Evolutionary conservation across 2,329 filamentous ascomycete genomes (phyloP), one percentile per base, ranked within the genome.

Genomic region (Claviceps arundinis): DNA sequence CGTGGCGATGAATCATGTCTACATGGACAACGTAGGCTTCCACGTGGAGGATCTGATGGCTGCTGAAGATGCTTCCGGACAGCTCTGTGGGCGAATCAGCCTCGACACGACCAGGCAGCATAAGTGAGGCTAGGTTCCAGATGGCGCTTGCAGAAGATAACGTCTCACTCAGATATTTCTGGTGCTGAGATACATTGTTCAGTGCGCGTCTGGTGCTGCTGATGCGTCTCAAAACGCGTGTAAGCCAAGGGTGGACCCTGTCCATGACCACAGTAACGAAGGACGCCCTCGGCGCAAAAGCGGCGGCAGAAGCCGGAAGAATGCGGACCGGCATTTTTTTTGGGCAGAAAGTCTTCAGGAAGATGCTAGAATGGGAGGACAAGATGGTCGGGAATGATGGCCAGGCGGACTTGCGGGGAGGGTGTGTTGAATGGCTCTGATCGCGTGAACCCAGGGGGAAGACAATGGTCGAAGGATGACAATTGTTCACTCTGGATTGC

Each of bases 11-110:
- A 55, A 98, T 91, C 89, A 97, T 95, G 74, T 98, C 93, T 70
- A 98, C 89, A 70, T 97, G 91, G 56, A 98, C 93, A 61, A 97
- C 91, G 68, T 98, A 98, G 50, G 93, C 93, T 72, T 97, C 90
- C 61, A 97, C 75, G 67, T 96, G 89, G 64, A 96, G 75, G 65
- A 96, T 80, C 73, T 94, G 86, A 70, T 91, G 93, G 78, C 94
- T 34, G 30, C 30, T 94, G 78, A 87, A 89, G 57, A 96, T 73
- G 57, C 87, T 87, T 71, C 96, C 89, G 59, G 91, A 77, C 58
- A 95, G 75, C 46, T 96, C 89, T 69, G 84, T 84, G 68, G 81
- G 82, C 65, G 95, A 77, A 61, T 96, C 87, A 42, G 87, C 73
- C 62, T 95, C 87, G 56, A 91, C 89, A 22, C 84, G 83, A 73